A percentile compares a stretch with the other conserved stretches of the same genome.
Evolutionary conservation across 192 early-diverging fungal species (phyloP).

Genomic region (Entomortierella chlamydospora): DNA sequence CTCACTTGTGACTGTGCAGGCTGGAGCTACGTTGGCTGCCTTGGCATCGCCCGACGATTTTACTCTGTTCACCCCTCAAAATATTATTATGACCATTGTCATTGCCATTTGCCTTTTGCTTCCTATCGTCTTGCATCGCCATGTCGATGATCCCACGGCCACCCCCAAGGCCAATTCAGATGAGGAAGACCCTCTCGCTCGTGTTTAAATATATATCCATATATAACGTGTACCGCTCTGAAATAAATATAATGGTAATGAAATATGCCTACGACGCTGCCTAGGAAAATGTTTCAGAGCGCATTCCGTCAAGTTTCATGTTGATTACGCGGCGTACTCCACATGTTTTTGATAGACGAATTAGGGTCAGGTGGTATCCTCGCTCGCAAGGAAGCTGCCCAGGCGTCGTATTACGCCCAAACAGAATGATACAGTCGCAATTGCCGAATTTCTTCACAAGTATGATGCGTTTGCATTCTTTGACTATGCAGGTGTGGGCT

Average conservation of each 20-base stretch:
- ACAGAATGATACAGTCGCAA: constrained; percentile 49
- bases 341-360: too few species aligned
- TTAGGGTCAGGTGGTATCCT: too few species aligned
- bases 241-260: too few species aligned
- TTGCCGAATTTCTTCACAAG: constrained; percentile 53
- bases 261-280: too few species aligned
- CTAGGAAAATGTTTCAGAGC: too few species aligned
- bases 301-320: too few species aligned
- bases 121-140: constrained; percentile 37
- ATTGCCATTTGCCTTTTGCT: constrained; percentile 32
- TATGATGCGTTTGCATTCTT: constrained; percentile 52
- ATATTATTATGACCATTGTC: constrained; percentile 53
- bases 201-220: constrained; percentile 31
- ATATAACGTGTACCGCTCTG: too few species aligned
- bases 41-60: constrained; percentile 55
- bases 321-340: too few species aligned
- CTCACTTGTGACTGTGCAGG: constrained; percentile 54
- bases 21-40: constrained; percentile 54
- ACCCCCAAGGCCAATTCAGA: constrained; percentile 13
- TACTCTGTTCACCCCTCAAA: constrained; percentile 51
- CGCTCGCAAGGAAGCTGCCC: too few species aligned
- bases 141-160: constrained; percentile 25
- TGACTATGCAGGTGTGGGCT: constrained; percentile 56
- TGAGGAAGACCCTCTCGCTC: constrained; percentile 23
- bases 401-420: too few species aligned